Base-by-base conservation (phyloP, 495 filamentous ascomycete genomes). In the Xylaria cubensis region DNA sequence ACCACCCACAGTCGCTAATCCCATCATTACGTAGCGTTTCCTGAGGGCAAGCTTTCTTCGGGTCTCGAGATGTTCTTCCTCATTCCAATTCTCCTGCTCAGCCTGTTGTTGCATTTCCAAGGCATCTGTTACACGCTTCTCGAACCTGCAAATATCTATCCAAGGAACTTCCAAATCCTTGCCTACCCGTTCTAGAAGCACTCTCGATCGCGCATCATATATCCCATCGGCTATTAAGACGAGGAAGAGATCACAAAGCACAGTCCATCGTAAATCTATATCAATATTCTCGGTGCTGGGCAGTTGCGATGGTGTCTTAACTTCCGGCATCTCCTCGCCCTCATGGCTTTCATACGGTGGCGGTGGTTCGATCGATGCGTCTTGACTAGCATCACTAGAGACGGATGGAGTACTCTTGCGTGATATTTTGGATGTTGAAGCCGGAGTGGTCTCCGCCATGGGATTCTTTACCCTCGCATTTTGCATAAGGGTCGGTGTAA, bases 191-290 rank as follows among this genome's bases (percentile, higher is more conserved):
- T 98, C 97, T 0, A 99, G 87, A 63, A 99, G 83, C 24, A 90
- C 87, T 73, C 96, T 90, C 3, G 97, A 98, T 42, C 96, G 90
- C 6, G 95, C 87, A 80, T 99, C 96, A 80, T 99, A 99, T 32
- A 92, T 86, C 3, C 94, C 95, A 79, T 98, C 95, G n/a, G 96
- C 91, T 74, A 98, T 95, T 29, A 99, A 87, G 7, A 97, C 90
- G 21, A 99, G 88, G 80, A 99, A 99, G 17, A 99, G 84, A 79
- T 99, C 96, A 79, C 96, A 99, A 6, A 99, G 90, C 10, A 98
- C 92, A 0, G 96, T 99, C 96, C 96, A 99, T 46, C 96, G 91
- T 67, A 99, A 86, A 79, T 99, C 96, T 64, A 99, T 97, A 75
- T 98, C 94, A 67, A 99, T 92, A 70, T 93, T 95, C 44, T 90